Base-by-base conservation (phyloP, 192 early-diverging fungal species). In the Dimargaris xerosporica region DNA sequence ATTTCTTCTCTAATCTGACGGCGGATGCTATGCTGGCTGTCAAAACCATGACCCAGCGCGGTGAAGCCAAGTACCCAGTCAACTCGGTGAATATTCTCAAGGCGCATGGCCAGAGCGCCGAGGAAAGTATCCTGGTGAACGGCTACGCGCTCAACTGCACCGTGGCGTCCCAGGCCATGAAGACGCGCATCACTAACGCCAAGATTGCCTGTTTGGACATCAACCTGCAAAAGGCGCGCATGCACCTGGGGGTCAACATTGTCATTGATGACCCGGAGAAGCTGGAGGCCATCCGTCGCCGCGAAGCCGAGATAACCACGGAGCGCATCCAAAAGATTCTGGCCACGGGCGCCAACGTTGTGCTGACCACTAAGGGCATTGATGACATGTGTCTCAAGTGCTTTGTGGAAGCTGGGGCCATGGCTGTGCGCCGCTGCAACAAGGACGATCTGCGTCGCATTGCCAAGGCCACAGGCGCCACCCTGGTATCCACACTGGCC, bases 141-240 rank as follows among this genome's bases (percentile, higher is more conserved):
- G 96, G 96, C 42, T 98, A 99, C 70, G 94, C 96, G 0, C 74
- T 99, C 54, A 95, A 98, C 79, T 96, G 96, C 71, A 96, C 95
- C 6, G 89, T 99, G 26, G 93, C 93, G 26, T 86, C 91, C 54
- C 90, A 95, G 75, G 94, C 93, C 46, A 94, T 99, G 84, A 87
- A 85, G 68, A 96, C 87, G 48, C 79, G 78, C 58, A 78, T 99
- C 62, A 75, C 70, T 19, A 85, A 84, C 62, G 93, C 96, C 48
- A 93, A 93, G 76, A 96, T 99, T 76, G 91, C 95, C 16, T 94
- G 91, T 65, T 76, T 99, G 55, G 96, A 99, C 70, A 94, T 99
- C 76, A 96, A 99, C 81, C 81, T 99, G 52, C 92, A 94, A 75
- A 97, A 95, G 78, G 88, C 91, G 15, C 83, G 94, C 62, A 96